A percentile compares a stretch with the other conserved stretches of the same genome.
Conservation (phyloP, 768 basidiomycete genomes). For the Lactarius akahatsu region DNA sequence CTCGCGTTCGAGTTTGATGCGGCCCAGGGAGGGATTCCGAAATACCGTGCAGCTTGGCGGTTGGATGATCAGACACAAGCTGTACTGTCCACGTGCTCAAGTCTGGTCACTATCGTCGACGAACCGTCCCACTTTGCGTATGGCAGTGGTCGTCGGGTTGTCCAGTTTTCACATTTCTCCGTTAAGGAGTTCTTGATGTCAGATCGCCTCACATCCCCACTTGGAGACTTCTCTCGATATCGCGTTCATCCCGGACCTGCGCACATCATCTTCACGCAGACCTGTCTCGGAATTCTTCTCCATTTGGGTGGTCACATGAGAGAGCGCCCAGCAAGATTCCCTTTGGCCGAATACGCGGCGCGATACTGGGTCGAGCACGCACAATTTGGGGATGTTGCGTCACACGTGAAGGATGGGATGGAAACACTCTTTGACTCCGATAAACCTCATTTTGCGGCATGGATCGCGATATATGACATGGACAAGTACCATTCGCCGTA, state of each 20-base stretch:
- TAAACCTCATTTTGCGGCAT: background rate
- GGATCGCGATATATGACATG: background rate
- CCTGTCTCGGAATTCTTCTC: background rate
- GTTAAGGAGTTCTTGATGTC: background rate
- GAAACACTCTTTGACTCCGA: background rate
- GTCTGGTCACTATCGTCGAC: background rate
- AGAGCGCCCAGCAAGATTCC: background rate
- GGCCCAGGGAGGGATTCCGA: background rate
- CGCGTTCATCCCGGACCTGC: background rate
- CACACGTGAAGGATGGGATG: background rate
- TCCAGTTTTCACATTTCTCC: background rate
- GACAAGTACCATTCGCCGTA: too few species aligned
- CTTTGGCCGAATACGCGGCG: background rate
- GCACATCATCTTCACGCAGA: background rate
- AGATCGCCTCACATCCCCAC: background rate
- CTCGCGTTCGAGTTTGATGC: background rate
- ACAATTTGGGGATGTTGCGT: background rate
- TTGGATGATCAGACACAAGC: background rate
- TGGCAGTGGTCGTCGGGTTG: background rate
- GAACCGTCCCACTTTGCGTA: background rate
- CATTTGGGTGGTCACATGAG: background rate
- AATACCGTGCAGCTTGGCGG: background rate
- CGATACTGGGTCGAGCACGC: background rate
- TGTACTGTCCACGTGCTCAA: background rate
- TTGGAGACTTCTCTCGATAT: background rate